Evolutionary conservation across 2,329 filamentous ascomycete species (phyloP), one percentile per base, ranked within the genome.

Genomic region (Cladosporium colombiae): DNA sequence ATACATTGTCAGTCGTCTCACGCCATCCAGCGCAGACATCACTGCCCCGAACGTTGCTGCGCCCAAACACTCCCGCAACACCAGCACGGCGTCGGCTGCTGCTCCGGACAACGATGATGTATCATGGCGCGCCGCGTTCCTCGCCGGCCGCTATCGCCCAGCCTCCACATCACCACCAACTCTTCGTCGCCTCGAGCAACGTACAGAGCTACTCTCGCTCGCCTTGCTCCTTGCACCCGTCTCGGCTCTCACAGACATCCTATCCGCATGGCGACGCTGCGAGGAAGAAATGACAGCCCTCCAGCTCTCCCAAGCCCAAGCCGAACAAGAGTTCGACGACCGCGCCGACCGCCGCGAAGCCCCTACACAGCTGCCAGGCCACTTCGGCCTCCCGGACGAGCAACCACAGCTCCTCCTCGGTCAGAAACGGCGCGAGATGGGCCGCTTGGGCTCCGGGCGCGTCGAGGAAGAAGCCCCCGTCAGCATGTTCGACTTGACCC

Each of bases 91-190:
- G 58, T 53, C n/a, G 61, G 63, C 44, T n/a, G 56, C 25, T 56
- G 65, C 68, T 66, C 70, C 55, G 70, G 74, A 72, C 21, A 72
- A 78, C 16, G 89, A 92, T 70, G 84, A 90, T 66, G 89, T 90
- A 77, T 90, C 90, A 1, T 95, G 91, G 91, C 88, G 87, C 66
- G 91, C 91, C 7, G 91, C 91, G 4, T 82, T 94, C 52, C 85
- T 89, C 70, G 90, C 91, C n/a, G 91, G 91, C 18, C 89, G 90
- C 67, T 91, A 93, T 76, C 84, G 87, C 37, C 76, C 78, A 40
- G 44, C 71, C 50, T 67, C 74, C 70, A 40, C 68, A 25, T 84
- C 87, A 53, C 87, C 86, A 35, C 81, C 85, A 18, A 87, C 72
- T 16, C 75, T 95, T 62, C 85, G 91, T 33, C 88, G 91, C 70